These are phyloP conservation scores for Neurospora sp. DNA, from an alignment of 495 filamentous ascomycete genomes.

Conservation along the genomic window DNA sequence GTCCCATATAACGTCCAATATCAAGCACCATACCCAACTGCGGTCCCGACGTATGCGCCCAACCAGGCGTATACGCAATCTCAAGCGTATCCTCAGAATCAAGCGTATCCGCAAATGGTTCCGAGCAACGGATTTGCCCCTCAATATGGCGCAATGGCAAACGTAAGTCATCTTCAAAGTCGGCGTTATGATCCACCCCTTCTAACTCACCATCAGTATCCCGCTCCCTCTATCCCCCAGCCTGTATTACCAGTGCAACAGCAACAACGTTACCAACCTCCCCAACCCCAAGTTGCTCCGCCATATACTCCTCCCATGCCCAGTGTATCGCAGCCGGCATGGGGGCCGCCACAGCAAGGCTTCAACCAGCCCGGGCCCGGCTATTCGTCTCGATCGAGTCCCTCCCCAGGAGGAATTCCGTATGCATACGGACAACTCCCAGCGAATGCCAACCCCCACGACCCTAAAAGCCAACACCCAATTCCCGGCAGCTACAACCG, in stretches of 20 bases:
- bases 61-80: constrained; percentile 18
- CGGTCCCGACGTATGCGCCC: constrained; percentile 16
- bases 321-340: constrained; percentile 10
- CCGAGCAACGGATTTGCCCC: constrained; percentile 25
- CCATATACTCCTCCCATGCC: constrained; percentile 34
- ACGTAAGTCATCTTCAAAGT: constrained; percentile 21
- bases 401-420: constrained; percentile 33
- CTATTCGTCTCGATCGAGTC: constrained; percentile 23
- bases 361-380: constrained; percentile 22
- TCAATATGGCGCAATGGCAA: constrained; percentile 23
- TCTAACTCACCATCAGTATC: constrained; percentile 19
- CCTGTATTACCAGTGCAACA: constrained; percentile 17
- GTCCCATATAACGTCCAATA: constrained; percentile 26
- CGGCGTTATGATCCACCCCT: not conserved
- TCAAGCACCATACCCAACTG: constrained; percentile 23
- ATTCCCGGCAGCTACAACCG: constrained; percentile 74
- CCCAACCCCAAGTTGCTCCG: constrained; percentile 27
- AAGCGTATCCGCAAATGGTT: constrained; percentile 28
- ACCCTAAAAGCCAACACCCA: constrained; percentile 60
- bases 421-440: constrained; percentile 74
- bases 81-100: not conserved
- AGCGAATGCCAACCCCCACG: constrained; percentile 52
- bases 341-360: constrained; percentile 3
- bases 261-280: constrained; percentile 23
- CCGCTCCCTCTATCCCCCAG: constrained; percentile 16